Conservation (phyloP, 768 basidiomycete species). For the Russula brevipes region DNA sequence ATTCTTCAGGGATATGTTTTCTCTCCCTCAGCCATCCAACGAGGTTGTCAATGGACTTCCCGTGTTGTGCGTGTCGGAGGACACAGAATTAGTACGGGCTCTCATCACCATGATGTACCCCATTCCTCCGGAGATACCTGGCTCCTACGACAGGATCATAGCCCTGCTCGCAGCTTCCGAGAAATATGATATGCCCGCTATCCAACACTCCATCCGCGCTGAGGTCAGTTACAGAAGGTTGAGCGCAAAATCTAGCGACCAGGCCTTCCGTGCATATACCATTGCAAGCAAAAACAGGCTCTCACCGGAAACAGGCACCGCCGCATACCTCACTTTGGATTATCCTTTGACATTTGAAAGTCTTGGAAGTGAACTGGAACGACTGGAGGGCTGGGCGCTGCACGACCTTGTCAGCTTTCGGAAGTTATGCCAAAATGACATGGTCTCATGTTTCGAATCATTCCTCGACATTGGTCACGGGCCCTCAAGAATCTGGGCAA, state of each 20-base stretch:
- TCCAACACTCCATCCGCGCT: neutral
- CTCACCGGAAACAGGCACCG: neutral
- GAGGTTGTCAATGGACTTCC: neutral
- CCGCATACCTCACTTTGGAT: neutral
- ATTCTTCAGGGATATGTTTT: constrained; percentile 22
- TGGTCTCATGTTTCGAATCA: neutral
- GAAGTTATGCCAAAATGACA: neutral
- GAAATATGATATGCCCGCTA: constrained; percentile 28
- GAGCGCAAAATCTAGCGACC: too few species aligned
- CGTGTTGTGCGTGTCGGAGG: constrained; percentile 7
- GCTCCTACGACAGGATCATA: neutral
- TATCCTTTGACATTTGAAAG: neutral
- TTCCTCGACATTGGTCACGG: neutral
- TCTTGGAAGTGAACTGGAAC: neutral
- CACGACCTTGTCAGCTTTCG: neutral
- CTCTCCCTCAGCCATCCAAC: constrained; percentile 11
- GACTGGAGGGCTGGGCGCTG: neutral
- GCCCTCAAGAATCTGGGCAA: neutral
- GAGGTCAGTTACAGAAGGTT: neutral
- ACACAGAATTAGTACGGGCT: neutral
- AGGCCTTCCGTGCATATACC: neutral
- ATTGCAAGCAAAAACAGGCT: neutral
- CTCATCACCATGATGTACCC: constrained; percentile 18
- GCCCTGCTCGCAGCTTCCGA: constrained; percentile 18
- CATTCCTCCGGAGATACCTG: constrained; percentile 5